Evolutionary conservation across 768 basidiomycete genomes (phyloP).

Genomic region (Cantharellus cinnabarinus): DNA sequence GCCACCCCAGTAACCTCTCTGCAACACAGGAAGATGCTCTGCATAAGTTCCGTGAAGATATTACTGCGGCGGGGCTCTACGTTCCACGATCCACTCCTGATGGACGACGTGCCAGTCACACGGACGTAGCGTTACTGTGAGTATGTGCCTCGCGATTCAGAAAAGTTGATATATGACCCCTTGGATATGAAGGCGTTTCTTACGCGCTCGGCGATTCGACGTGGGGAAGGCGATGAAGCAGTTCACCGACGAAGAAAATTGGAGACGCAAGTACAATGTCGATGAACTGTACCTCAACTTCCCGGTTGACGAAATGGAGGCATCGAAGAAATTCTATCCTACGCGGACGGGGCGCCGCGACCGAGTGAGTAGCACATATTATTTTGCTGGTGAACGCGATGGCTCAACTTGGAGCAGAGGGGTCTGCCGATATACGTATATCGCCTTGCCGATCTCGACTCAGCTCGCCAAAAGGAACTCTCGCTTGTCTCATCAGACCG

Average conservation of each 20-base stretch:
- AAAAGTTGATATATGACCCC: not conserved
- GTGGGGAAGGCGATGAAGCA: constrained; percentile 42
- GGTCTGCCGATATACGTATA: constrained; percentile 65
- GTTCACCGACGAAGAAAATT: constrained; percentile 44
- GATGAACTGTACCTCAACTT: constrained; percentile 42
- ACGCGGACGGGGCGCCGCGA: constrained; percentile 65
- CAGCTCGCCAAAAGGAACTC: constrained; percentile 36
- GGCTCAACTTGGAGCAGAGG: constrained; percentile 19
- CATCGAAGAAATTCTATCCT: constrained; percentile 45
- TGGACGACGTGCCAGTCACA: constrained; percentile 26
- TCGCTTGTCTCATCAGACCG: constrained; percentile 30
- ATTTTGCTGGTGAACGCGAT: not conserved
- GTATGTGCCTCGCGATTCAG: constrained; percentile 8
- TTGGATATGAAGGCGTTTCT: constrained; percentile 33
- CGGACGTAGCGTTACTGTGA: constrained; percentile 48
- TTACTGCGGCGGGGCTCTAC: constrained; percentile 34
- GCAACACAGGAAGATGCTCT: constrained; percentile 29
- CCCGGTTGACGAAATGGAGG: constrained; percentile 36
- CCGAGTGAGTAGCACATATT: constrained; percentile 26
- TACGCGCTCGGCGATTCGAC: constrained; percentile 59
- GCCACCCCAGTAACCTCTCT: constrained; percentile 29
- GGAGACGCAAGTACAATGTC: constrained; percentile 44
- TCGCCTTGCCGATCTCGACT: constrained; percentile 36
- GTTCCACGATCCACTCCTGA: constrained; percentile 15
- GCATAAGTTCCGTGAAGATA: constrained; percentile 30